Conservation (phyloP, 179 eudicot species). For the Beta lomatogona region DNA sequence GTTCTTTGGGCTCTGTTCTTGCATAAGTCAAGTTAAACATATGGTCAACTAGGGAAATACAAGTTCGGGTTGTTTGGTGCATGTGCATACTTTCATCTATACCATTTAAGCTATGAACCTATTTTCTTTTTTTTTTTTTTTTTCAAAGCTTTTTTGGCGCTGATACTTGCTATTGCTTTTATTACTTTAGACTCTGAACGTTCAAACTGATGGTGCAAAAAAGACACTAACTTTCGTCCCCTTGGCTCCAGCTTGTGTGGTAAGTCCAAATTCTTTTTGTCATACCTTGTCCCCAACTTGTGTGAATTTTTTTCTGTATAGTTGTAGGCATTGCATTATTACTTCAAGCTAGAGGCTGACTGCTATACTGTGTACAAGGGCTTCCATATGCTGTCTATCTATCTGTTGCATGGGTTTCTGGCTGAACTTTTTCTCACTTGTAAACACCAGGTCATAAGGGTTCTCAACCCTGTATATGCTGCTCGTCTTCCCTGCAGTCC, state of each 20-base stretch:
- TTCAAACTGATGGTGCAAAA: slow-evolving; percentile 59
- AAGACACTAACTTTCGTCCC: slow-evolving; percentile 81
- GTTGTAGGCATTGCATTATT: background rate
- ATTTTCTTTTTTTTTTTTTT: background rate
- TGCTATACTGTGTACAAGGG: background rate
- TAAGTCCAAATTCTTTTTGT: slow-evolving; percentile 35
- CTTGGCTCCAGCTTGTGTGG: slow-evolving; percentile 95
- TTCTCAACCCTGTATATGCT: slow-evolving; percentile 73
- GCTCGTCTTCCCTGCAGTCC: slow-evolving; percentile 81
- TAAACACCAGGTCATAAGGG: slow-evolving; percentile 73
- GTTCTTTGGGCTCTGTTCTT: no score
- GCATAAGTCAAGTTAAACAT: background rate
- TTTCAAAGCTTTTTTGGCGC: background rate
- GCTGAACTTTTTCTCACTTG: background rate
- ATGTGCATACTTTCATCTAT: no score
- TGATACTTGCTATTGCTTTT: slow-evolving; percentile 10
- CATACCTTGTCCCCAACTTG: background rate
- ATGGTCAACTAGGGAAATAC: background rate
- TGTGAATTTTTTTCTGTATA: background rate
- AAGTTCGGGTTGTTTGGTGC: background rate
- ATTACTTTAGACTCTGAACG: slow-evolving; percentile 59
- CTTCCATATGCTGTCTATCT: background rate
- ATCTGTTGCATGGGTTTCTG: background rate
- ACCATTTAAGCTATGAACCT: background rate
- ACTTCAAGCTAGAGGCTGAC: background rate